Conservation (phyloP, 2,329 filamentous ascomycete species). For the Westerdykella ornata region DNA sequence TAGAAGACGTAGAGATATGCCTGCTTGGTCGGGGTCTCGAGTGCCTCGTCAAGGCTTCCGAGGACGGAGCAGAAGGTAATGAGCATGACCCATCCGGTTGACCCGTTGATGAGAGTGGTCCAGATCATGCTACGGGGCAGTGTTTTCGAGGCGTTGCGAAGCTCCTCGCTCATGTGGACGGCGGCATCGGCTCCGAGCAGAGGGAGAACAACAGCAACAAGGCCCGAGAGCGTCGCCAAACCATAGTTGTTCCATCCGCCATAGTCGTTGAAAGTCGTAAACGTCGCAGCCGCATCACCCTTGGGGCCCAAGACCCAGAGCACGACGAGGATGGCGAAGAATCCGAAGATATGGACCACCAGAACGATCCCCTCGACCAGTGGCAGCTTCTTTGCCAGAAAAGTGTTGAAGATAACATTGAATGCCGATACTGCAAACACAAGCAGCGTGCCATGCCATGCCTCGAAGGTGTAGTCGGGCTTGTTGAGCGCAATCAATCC, state of each 20-base stretch:
- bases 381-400: slow-evolving; percentile 39
- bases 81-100: slow-evolving; percentile 27
- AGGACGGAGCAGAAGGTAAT: slow-evolving; percentile 8
- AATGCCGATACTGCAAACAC: slow-evolving; percentile 38
- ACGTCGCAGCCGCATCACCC: slow-evolving; percentile 1
- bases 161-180: slow-evolving; percentile 14
- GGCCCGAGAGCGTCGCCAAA: slow-evolving; percentile 5
- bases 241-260: slow-evolving; percentile 6
- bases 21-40: slow-evolving; percentile 13
- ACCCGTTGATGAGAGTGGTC: slow-evolving; percentile 28
- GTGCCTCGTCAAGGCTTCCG: slow-evolving; percentile 6
- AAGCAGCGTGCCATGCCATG: slow-evolving; percentile 46
- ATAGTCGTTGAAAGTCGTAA: slow-evolving; percentile 10
- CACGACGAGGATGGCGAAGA: slow-evolving; percentile 44
- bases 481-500: slow-evolving; percentile 33
- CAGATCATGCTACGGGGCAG: slow-evolving; percentile 30
- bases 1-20: slow-evolving; percentile 22
- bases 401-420: slow-evolving; percentile 37
- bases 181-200: slow-evolving; percentile 8
- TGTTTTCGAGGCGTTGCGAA: slow-evolving; percentile 13
- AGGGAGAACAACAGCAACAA: slow-evolving; percentile 4
- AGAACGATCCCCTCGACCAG: slow-evolving; percentile 42
- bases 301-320: slow-evolving; percentile 14
- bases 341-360: slow-evolving; percentile 44
- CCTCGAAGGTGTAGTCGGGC: slow-evolving; percentile 28